These are phyloP conservation scores for Apiotrichum brassicae DNA, from an alignment of 1,284 basidiomycete genomes.

Conservation along the genomic window DNA sequence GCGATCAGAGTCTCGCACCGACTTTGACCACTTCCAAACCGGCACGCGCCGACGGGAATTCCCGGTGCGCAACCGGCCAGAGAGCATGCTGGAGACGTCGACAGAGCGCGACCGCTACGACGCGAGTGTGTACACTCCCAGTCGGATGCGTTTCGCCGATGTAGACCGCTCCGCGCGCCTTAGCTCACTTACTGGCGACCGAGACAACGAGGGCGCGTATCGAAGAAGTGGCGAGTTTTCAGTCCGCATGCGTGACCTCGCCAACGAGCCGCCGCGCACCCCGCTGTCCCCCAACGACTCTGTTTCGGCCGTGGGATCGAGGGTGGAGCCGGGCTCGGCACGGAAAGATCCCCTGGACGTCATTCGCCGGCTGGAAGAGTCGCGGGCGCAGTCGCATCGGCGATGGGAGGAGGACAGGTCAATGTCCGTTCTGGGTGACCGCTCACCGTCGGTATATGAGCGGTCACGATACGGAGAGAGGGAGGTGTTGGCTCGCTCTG, in stretches of 20 bases:
- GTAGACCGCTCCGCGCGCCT: not conserved
- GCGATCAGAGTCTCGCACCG: not conserved
- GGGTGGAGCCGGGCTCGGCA: constrained; percentile 7
- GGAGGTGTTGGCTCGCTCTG: constrained; percentile 7
- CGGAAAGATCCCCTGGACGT: constrained; percentile 40
- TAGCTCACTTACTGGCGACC: not conserved
- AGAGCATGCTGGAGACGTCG: constrained; percentile 14
- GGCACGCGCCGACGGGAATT: constrained; percentile 1
- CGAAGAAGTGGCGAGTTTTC: not conserved
- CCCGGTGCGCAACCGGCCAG: constrained; percentile 9
- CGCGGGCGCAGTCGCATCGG: constrained; percentile 24
- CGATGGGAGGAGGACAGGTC: constrained; percentile 34
- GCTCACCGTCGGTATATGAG: constrained; percentile 10
- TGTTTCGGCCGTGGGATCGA: constrained; percentile 29
- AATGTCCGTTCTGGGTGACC: constrained; percentile 19
- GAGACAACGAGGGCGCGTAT: not conserved
- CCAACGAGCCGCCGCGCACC: not conserved
- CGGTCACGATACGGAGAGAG: constrained; percentile 12
- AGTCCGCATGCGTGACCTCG: not conserved
- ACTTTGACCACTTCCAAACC: constrained; percentile 4
- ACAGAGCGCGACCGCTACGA: constrained; percentile 16
- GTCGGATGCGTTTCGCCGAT: not conserved
- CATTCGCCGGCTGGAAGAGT: constrained; percentile 33
- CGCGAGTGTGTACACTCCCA: not conserved
- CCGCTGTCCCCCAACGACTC: constrained; percentile 35